Conservation (phyloP, 345 rosid genomes). For the Barbarea vulgaris region DNA sequence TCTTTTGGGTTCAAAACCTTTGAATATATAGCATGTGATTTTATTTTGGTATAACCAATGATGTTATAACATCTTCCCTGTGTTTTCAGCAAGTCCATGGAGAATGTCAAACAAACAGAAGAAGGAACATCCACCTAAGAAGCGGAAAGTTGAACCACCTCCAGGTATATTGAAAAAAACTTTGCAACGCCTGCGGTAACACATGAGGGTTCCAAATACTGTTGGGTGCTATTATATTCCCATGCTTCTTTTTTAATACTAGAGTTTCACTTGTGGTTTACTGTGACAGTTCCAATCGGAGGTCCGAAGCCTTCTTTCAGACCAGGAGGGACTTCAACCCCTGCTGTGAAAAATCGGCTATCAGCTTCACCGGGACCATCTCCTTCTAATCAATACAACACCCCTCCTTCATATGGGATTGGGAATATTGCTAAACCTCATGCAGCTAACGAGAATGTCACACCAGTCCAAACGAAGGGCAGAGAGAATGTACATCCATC, state of each 20-base stretch:
- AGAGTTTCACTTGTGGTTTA: neutral
- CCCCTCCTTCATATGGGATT: conserved; percentile 55
- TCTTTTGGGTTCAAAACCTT: conserved; percentile 23
- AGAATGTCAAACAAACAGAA: conserved; percentile 58
- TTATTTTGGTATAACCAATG: conserved; percentile 8
- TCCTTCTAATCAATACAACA: conserved; percentile 56
- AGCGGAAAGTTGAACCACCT: conserved; percentile 78
- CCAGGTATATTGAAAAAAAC: conserved; percentile 54
- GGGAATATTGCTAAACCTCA: conserved; percentile 54
- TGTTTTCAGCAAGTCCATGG: conserved; percentile 75
- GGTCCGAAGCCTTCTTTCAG: conserved; percentile 57
- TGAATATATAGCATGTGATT: conserved; percentile 3
- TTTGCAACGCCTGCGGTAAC: conserved; percentile 20
- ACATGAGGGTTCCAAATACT: conserved; percentile 29
- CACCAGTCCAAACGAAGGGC: conserved; percentile 44
- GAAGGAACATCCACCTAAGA: conserved; percentile 80
- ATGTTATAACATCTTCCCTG: conserved; percentile 25
- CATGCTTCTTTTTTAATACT: conserved; percentile 5
- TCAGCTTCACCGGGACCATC: conserved; percentile 75
- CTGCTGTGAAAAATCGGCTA: conserved; percentile 54
- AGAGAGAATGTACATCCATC: conserved; percentile 55
- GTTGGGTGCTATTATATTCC: conserved; percentile 15
- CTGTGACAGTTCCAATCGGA: conserved; percentile 34
- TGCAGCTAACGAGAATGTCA: conserved; percentile 46
- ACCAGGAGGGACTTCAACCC: conserved; percentile 53